Conservation (phyloP, 73 alveolate species). For the Stentor coeruleus region DNA sequence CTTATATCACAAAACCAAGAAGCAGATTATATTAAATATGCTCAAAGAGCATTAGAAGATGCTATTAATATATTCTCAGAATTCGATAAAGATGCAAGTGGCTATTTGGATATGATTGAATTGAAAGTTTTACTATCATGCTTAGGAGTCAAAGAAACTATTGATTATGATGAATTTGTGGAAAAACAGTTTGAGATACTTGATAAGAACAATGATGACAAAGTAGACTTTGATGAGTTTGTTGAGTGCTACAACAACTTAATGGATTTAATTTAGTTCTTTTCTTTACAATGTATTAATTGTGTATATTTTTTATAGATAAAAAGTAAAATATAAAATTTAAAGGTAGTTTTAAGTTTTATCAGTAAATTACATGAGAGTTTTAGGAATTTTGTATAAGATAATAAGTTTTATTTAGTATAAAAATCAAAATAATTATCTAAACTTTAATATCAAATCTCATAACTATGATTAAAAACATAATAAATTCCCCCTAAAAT, state of each 20-base stretch:
- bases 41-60: conserved; percentile 8
- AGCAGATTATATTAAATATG: background rate
- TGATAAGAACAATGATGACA: conserved; percentile 7
- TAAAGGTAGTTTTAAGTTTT: no score
- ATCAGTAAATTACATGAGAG: no score
- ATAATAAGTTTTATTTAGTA: no score
- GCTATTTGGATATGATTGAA: background rate
- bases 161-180: background rate
- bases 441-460: no score
- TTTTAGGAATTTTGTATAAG: no score
- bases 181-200: background rate
- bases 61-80: background rate
- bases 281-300: no score
- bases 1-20: conserved; percentile 9
- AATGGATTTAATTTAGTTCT: conserved; percentile 14
- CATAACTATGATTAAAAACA: no score
- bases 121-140: background rate
- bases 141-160: background rate
- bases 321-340: no score
- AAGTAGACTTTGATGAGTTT: conserved; percentile 22
- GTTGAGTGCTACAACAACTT: conserved; percentile 21
- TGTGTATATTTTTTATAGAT: no score
- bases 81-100: background rate
- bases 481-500: no score
- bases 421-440: no score